A percentile compares a stretch with the other conserved stretches of the same genome.
Conservation (phyloP, 2,329 filamentous ascomycete genomes). For the Claviceps pazoutovae region DNA sequence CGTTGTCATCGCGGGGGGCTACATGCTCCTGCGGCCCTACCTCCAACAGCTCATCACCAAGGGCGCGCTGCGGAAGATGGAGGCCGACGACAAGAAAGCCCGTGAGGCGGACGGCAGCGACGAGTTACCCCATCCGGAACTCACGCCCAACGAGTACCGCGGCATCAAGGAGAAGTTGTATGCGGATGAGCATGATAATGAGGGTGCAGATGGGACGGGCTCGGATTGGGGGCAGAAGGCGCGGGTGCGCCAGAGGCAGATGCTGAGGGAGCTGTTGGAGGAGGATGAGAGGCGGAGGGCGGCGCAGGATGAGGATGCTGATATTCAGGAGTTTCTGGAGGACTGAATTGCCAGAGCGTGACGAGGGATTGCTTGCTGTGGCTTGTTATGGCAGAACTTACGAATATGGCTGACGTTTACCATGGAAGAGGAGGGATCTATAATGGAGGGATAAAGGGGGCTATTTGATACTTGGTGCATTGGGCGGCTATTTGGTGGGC, state of each 20-base stretch:
- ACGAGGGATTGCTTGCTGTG: not conserved
- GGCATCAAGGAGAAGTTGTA: constrained; percentile 40
- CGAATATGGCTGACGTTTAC: too few relatives aligned
- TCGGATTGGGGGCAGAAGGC: constrained; percentile 59
- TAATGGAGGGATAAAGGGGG: not conserved
- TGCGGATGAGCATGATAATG: constrained; percentile 33
- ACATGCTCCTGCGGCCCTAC: constrained; percentile 61
- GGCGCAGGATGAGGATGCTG: constrained; percentile 57
- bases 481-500: not conserved
- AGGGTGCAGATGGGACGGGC: constrained; percentile 30
- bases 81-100: constrained; percentile 37
- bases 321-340: constrained; percentile 58
- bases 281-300: constrained; percentile 44
- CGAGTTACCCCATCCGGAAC: constrained; percentile 23
- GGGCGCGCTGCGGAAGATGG: constrained; percentile 49
- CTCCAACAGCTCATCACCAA: constrained; percentile 53
- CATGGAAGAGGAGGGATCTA: not conserved
- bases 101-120: constrained; percentile 2
- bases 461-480: not conserved
- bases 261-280: constrained; percentile 51
- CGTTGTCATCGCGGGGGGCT: constrained; percentile 56
- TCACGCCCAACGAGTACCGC: constrained; percentile 52
- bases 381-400: not conserved
- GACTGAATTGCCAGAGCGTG: constrained; percentile 16
- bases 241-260: constrained; percentile 51